Conservation (phyloP, 768 basidiomycete species). For the Mycena epipterygia region DNA sequence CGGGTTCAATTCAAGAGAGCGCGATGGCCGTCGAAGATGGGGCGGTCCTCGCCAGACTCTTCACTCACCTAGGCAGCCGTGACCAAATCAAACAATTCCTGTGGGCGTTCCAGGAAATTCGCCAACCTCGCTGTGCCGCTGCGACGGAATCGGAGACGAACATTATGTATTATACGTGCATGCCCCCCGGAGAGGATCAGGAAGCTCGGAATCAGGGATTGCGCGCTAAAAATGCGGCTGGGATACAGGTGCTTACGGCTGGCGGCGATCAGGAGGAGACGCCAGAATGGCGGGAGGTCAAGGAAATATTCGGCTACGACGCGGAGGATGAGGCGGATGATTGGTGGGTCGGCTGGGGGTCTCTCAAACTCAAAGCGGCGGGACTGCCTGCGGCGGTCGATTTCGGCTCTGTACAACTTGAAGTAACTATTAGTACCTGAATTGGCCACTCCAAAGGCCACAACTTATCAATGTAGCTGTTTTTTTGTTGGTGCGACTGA, state of each 20-base stretch:
- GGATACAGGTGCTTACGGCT: slow-evolving; percentile 28
- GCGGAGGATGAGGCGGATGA: slow-evolving; percentile 71
- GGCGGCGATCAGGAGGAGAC: slow-evolving; percentile 42
- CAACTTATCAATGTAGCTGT: neutral
- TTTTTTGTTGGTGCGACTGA: neutral
- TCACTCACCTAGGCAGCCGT: slow-evolving; percentile 62
- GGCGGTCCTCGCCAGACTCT: slow-evolving; percentile 70
- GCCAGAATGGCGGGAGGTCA: slow-evolving; percentile 61
- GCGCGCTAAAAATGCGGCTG: slow-evolving; percentile 50
- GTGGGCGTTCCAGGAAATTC: slow-evolving; percentile 68
- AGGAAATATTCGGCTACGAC: slow-evolving; percentile 66
- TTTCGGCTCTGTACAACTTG: neutral
- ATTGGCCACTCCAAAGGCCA: no score
- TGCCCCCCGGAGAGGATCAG: slow-evolving; percentile 58
- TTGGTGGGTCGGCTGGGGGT: slow-evolving; percentile 71
- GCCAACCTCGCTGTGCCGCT: slow-evolving; percentile 59
- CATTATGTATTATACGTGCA: slow-evolving; percentile 59
- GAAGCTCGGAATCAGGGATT: slow-evolving; percentile 56
- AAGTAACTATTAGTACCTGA: no score
- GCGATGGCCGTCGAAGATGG: slow-evolving; percentile 73
- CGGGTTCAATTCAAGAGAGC: slow-evolving; percentile 62
- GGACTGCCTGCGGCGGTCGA: neutral
- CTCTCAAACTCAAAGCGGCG: neutral
- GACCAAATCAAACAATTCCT: slow-evolving; percentile 67
- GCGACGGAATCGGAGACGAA: slow-evolving; percentile 60